Percentiles rank a stretch among this genome's conserved stretches.
Conservation (phyloP, 345 rosid species). For the Rhodamnia rubescens region DNA sequence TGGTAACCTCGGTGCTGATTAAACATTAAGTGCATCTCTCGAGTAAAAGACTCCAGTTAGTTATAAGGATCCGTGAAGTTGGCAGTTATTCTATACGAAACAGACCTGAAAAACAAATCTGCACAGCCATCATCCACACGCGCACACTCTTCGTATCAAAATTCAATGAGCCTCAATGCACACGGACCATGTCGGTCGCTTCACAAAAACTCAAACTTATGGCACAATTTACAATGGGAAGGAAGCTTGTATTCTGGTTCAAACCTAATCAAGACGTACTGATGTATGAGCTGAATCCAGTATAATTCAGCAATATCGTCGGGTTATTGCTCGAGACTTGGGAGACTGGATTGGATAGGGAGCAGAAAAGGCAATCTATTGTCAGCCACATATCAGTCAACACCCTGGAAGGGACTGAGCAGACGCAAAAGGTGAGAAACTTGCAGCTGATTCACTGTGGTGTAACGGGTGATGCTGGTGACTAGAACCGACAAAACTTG, state of each 20-base stretch:
- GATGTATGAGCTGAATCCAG: not conserved
- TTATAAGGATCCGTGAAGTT: not conserved
- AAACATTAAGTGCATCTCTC: not conserved
- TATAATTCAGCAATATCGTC: not conserved
- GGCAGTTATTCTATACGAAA: not conserved
- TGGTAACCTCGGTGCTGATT: not conserved
- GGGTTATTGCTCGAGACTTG: not conserved
- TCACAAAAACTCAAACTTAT: not conserved
- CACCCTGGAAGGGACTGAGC: constrained; percentile 82
- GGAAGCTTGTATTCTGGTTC: not conserved
- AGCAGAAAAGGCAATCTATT: not conserved
- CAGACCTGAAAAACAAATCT: not conserved
- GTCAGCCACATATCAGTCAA: not conserved
- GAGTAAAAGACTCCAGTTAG: not conserved
- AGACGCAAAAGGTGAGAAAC: constrained; percentile 81
- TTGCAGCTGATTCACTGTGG: constrained; percentile 74
- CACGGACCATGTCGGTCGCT: not conserved
- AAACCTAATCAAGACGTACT: not conserved
- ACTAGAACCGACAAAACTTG: constrained; percentile 35
- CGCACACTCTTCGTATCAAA: not conserved
- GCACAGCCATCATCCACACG: not conserved
- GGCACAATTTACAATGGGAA: not conserved
- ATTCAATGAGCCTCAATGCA: not conserved
- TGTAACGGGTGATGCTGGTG: constrained; percentile 40
- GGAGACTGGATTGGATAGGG: not conserved